A percentile compares a stretch with the other conserved stretches of the same genome.
Conservation (phyloP, 2,329 filamentous ascomycete genomes). For the Penicillium frequentans region DNA sequence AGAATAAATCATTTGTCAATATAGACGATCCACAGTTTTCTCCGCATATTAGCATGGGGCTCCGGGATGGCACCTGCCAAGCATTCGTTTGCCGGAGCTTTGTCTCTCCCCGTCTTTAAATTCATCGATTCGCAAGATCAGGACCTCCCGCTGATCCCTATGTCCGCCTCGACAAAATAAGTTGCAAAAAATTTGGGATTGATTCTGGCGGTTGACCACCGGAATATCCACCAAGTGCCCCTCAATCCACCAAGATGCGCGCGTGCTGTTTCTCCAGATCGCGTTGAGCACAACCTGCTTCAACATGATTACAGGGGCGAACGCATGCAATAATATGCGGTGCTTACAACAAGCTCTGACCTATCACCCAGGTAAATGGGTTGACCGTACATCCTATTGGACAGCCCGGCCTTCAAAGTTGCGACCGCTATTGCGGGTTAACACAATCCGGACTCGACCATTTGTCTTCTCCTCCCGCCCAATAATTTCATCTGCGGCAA, state of each 20-base stretch:
- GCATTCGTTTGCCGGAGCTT: not conserved
- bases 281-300: not conserved
- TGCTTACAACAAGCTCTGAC: not conserved
- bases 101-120: not conserved
- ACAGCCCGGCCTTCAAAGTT: not conserved
- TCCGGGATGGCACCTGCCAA: not conserved
- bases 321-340: conserved; percentile 5
- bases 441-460: not conserved
- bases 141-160: not conserved
- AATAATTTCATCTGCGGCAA: not conserved
- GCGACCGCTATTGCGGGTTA: not conserved
- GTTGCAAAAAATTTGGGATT: not conserved
- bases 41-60: not conserved
- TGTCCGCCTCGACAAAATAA: not conserved
- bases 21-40: not conserved
- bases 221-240: not conserved
- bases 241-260: not conserved
- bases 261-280: not conserved
- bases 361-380: not conserved
- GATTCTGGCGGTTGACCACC: not conserved
- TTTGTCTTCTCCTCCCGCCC: not conserved
- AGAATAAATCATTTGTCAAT: not conserved
- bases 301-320: conserved; percentile 12
- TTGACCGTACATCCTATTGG: not conserved
- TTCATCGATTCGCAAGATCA: not conserved